phyloP scores from a whole-genome alignment of 345 rosid genomes.

The Eucalyptus dawsonii region DNA sequence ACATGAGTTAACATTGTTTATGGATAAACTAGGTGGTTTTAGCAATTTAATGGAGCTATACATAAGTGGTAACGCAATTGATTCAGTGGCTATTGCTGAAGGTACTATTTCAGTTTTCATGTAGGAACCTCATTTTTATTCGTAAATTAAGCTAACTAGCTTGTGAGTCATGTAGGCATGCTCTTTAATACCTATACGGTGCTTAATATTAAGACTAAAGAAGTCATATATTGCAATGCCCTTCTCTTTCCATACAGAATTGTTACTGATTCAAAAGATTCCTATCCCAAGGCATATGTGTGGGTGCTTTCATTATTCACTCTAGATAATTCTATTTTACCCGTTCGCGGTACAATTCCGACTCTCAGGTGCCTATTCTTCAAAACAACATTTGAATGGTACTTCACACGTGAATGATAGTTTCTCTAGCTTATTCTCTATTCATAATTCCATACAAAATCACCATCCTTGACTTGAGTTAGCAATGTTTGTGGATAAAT shows the following conservation, averaged over 20 bases:
- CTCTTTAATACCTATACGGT: not conserved
- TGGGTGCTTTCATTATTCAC: no score
- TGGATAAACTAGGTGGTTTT: not conserved
- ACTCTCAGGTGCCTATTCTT: not conserved
- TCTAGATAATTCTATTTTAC: not conserved
- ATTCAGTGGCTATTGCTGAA: not conserved
- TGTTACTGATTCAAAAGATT: not conserved
- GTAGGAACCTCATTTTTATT: not conserved
- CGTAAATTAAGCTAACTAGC: not conserved
- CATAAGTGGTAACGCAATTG: not conserved
- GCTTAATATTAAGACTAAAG: not conserved
- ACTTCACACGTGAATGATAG: no score
- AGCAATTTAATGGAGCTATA: not conserved
- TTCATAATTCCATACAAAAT: no score
- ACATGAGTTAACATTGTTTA: no score
- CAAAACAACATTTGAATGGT: no score
- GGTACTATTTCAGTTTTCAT: not conserved
- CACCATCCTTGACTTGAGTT: no score
- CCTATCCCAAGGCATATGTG: not conserved
- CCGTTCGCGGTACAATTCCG: fast-evolving
- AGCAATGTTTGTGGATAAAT: no score
- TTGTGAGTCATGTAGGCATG: not conserved
- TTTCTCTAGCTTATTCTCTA: no score
- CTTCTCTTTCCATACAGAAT: not conserved
- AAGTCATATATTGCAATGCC: not conserved